A percentile compares a stretch with the other conserved stretches of the same genome.
Evolutionary conservation across 768 basidiomycete species (phyloP).

Genomic region (Hypsizygus marmoreus): DNA sequence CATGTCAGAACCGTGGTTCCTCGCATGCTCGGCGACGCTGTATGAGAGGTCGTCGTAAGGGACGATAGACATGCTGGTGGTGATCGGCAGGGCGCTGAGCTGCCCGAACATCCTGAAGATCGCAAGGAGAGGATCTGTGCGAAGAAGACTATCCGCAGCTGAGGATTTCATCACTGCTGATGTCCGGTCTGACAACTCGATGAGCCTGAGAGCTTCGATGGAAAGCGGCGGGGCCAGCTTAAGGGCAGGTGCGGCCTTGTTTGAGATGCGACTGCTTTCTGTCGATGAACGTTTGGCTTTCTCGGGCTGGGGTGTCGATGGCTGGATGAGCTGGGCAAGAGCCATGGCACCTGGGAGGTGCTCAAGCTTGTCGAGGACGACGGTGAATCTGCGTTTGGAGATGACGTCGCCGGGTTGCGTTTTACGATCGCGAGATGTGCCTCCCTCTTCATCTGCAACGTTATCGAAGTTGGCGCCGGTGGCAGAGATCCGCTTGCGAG

Average conservation of each 20-base stretch:
- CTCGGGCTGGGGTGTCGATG: slow-evolving; percentile 18
- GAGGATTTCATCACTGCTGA: slow-evolving; percentile 89
- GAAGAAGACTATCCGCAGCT: slow-evolving; percentile 63
- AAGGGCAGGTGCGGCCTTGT: slow-evolving; percentile 7
- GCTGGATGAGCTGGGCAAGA: slow-evolving; percentile 78
- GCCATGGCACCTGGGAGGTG: slow-evolving; percentile 90
- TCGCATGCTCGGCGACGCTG: slow-evolving; percentile 70
- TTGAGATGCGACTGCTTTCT: slow-evolving; percentile 4
- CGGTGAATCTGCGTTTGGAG: slow-evolving; percentile 56
- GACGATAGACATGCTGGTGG: slow-evolving; percentile 71
- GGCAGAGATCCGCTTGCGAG: slow-evolving; percentile 49
- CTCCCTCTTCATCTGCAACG: slow-evolving; percentile 40
- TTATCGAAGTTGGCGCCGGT: slow-evolving; percentile 49
- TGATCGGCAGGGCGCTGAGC: slow-evolving; percentile 66
- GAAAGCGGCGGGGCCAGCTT: slow-evolving; percentile 41
- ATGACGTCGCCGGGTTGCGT: slow-evolving; percentile 5
- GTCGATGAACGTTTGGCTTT: slow-evolving; percentile 13
- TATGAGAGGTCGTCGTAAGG: slow-evolving; percentile 72
- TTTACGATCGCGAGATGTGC: slow-evolving; percentile 11
- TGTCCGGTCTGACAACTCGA: slow-evolving; percentile 84
- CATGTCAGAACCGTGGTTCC: slow-evolving; percentile 61
- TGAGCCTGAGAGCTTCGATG: slow-evolving; percentile 81
- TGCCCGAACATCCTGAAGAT: slow-evolving; percentile 79
- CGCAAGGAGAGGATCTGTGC: slow-evolving; percentile 69
- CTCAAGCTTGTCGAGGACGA: slow-evolving; percentile 89